A percentile compares a stretch with the other conserved stretches of the same genome.
Evolutionary conservation across 192 early-diverging fungal species (phyloP).

Genomic region (Gamsiella multidivaricata): DNA sequence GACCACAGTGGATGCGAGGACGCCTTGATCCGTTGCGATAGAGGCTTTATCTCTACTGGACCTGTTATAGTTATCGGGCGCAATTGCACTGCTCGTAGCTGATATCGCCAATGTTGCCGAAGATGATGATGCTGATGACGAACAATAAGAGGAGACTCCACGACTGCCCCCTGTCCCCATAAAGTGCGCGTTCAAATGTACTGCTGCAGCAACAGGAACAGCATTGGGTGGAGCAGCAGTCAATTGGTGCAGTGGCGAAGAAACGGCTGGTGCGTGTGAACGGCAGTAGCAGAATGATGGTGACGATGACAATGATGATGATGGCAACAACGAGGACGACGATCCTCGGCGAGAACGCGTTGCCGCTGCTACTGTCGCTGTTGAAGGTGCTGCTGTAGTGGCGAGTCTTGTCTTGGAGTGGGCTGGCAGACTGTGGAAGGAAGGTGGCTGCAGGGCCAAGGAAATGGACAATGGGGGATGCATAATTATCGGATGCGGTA

Average conservation of each 20-base stretch:
- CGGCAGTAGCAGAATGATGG: no score
- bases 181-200: no score
- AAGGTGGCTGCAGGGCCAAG: background rate
- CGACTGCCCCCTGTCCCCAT: no score
- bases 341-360: constrained; percentile 1
- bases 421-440: background rate
- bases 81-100: no score
- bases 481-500: background rate
- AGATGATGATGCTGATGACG: no score
- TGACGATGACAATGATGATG: no score
- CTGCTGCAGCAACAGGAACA: no score
- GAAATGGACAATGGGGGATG: background rate
- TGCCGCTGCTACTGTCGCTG: background rate
- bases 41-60: background rate
- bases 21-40: background rate
- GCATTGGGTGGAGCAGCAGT: no score
- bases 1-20: background rate
- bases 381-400: background rate
- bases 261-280: no score
- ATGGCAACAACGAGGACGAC: background rate
- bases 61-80: background rate
- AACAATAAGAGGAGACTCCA: no score
- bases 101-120: no score
- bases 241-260: no score
- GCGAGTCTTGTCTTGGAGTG: background rate